phyloP scores from a whole-genome alignment of 73 alveolate species.

The Tetrahymena borealis region DNA sequence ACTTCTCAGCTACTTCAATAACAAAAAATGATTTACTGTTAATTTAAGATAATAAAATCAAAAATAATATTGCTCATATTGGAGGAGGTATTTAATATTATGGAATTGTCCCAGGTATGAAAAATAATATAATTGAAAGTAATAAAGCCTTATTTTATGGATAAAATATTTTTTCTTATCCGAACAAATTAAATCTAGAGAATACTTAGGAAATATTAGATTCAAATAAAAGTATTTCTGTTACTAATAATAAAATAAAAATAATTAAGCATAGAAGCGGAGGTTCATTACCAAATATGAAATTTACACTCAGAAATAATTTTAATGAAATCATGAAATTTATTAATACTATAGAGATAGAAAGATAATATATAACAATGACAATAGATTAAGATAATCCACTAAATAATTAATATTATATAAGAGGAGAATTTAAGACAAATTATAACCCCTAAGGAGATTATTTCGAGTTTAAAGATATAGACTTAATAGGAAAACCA shows the following conservation, averaged over 20 bases:
- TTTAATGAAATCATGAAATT: background rate
- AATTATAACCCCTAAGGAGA: background rate
- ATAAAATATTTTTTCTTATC: background rate
- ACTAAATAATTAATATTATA: no score
- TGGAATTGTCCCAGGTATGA: background rate
- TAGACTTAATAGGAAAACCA: background rate
- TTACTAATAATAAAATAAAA: no score
- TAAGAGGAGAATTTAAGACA: background rate
- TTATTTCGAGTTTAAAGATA: no score
- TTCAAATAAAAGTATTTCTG: background rate
- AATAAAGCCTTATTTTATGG: background rate
- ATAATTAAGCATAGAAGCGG: background rate
- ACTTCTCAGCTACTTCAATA: background rate
- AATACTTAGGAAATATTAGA: background rate
- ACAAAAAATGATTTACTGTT: background rate
- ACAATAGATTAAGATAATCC: background rate
- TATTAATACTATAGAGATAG: background rate
- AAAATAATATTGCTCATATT: background rate
- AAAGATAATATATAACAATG: background rate
- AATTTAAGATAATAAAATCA: background rate
- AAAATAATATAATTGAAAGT: no score
- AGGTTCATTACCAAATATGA: background rate
- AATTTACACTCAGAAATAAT: background rate
- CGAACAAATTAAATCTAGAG: background rate
- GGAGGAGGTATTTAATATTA: background rate